Conservation (phyloP, 2,329 filamentous ascomycete species). For the Calonectria pauciramosa region DNA sequence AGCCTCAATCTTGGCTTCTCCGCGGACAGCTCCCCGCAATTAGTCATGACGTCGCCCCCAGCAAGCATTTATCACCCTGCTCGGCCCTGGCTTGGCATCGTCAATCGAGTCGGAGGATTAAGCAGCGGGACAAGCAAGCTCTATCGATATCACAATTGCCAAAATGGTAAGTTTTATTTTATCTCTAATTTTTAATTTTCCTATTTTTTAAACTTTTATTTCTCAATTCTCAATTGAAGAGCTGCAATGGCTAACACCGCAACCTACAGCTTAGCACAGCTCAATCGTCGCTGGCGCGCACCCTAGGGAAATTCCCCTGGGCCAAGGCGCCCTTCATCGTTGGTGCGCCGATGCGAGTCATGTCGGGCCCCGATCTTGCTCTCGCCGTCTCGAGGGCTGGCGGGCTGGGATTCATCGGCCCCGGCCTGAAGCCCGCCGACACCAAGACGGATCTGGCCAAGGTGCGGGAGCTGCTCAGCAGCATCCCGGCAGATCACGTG, state of each 20-base stretch:
- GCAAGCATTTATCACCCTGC: neutral
- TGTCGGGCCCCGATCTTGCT: conserved; percentile 69
- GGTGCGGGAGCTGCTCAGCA: conserved; percentile 41
- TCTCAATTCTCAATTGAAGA: neutral
- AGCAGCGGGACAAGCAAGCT: neutral
- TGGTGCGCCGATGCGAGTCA: conserved; percentile 77
- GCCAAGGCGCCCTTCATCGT: conserved; percentile 64
- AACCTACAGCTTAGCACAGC: neutral
- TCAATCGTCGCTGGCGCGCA: neutral
- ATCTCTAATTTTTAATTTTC: neutral
- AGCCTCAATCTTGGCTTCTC: neutral
- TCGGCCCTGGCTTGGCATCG: neutral
- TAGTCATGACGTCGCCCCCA: neutral
- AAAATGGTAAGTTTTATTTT: neutral
- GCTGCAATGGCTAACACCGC: neutral
- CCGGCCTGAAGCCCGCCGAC: conserved; percentile 51
- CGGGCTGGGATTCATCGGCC: conserved; percentile 69
- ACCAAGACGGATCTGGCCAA: conserved; percentile 49
- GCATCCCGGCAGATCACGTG: neutral
- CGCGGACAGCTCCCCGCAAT: neutral
- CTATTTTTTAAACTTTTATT: neutral
- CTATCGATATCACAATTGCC: neutral
- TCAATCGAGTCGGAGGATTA: neutral
- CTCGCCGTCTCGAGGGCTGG: conserved; percentile 78
- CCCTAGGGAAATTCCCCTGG: conserved; percentile 40